Evolutionary conservation across 495 filamentous ascomycete species (phyloP).

Genomic region (Hypoxylon lienhwacheense): DNA sequence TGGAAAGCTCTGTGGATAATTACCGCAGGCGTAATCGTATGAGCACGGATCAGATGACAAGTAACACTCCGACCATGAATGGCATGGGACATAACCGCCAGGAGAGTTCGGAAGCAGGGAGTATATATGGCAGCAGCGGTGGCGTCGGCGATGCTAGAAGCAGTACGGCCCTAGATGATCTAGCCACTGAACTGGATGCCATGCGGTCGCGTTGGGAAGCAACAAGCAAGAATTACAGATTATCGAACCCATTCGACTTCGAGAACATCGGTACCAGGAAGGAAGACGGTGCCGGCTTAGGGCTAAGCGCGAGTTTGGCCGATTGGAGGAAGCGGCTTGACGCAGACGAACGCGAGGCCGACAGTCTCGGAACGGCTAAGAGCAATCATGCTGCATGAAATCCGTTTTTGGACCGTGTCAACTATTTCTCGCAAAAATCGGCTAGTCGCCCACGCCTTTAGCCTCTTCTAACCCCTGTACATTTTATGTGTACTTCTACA

Average conservation of each 20-base stretch:
- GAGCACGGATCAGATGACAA: constrained; percentile 31
- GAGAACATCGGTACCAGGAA: constrained; percentile 61
- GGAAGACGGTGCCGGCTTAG: constrained; percentile 47
- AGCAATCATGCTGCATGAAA: constrained; percentile 25
- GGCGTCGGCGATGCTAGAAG: constrained; percentile 61
- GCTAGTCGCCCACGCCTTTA: too few relatives aligned
- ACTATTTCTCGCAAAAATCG: too few relatives aligned
- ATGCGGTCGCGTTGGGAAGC: constrained; percentile 91
- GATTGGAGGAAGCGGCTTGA: constrained; percentile 77
- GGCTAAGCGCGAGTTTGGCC: constrained; percentile 68
- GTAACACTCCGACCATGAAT: constrained; percentile 38
- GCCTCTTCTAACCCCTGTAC: constrained; percentile 12
- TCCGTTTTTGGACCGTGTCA: too few relatives aligned
- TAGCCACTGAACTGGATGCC: constrained; percentile 88
- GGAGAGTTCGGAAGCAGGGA: constrained; percentile 59
- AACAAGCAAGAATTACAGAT: constrained; percentile 89
- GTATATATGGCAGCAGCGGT: constrained; percentile 45
- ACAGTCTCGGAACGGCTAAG: constrained; percentile 9
- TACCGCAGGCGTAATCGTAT: constrained; percentile 71
- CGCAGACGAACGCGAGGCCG: constrained; percentile 53
- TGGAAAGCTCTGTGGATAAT: constrained; percentile 89
- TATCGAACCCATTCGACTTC: constrained; percentile 84
- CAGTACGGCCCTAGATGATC: constrained; percentile 82
- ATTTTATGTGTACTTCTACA: constrained; percentile 12
- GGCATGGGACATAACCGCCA: constrained; percentile 57